Evolutionary conservation across 1,284 basidiomycete species (phyloP), one percentile per base, ranked within the genome.

Genomic region (Gymnopus androsaceus): DNA sequence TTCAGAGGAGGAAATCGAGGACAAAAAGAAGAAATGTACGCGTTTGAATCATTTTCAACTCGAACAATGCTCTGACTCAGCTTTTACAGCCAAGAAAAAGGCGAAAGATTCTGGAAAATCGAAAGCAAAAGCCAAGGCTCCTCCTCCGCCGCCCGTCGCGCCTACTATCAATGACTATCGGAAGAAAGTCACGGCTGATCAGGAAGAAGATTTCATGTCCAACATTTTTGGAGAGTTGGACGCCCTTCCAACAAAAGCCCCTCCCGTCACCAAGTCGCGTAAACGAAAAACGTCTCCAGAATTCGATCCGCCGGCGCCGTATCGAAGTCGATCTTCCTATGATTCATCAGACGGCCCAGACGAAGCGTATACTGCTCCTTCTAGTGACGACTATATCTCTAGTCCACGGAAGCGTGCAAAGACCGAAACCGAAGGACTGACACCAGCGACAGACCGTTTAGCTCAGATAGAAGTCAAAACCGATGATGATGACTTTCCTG

Each of bases 171-270:
- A 76, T 66, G 87, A 85, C 30, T 95, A 95, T 67, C 83, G 91
- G 17, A 88, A 90, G 1, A 78, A 77, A 0, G 81, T 88, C 8
- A 87, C 89, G 3, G 84, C 79, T 9, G 86, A 87, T 51, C 84
- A 93, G 65, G 95, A 95, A 68, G 79, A 83, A 40, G 92, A 94
- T 65, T 93, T 98, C 63, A 90, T 98, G 90, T 82, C 83, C 0
- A 81, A 80, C 17, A 72, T 98, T 0, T 72, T 97, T 6, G 85
- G 82, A 6, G 80, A 75, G 17, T 81, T 94, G 69, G 89, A 91
- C 60, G 69, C 70, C 11, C 73, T 75, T 17, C 69, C 79, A 12
- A 28, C 47, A 4, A 64, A 66, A 19, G 53, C 74, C 11, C 61
- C 67, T 23, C 61, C 64, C 54, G 73, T 70, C 54, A 74, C 82